A percentile compares a stretch with the other conserved stretches of the same genome.
Conservation (phyloP, 2,329 filamentous ascomycete genomes). For the Venturia pyrina region DNA sequence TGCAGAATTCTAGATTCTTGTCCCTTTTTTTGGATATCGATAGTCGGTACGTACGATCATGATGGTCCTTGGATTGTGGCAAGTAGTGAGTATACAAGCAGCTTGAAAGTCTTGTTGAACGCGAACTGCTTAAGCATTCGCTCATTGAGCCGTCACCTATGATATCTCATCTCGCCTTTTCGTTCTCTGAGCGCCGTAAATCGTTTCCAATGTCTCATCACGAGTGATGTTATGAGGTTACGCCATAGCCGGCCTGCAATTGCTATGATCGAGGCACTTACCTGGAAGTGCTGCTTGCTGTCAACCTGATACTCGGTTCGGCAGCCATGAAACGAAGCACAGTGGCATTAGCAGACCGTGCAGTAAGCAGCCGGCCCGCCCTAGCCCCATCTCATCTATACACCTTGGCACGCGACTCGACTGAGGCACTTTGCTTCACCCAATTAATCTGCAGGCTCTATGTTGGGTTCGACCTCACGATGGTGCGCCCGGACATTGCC, state of each 20-base stretch:
- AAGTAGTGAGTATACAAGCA: neutral
- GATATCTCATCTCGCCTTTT: neutral
- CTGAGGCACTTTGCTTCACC: neutral
- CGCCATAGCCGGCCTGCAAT: neutral
- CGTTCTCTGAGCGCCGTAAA: neutral
- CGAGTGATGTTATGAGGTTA: neutral
- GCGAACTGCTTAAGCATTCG: neutral
- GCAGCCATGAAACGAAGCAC: neutral
- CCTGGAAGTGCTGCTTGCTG: neutral
- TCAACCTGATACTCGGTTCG: neutral
- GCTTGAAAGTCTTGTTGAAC: neutral
- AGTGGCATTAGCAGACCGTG: neutral
- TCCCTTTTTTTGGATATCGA: no score
- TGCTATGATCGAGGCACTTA: neutral
- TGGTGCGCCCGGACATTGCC: neutral
- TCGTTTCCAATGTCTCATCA: neutral
- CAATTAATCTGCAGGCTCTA: conserved; percentile 5
- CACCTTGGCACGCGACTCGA: neutral
- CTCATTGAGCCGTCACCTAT: no score
- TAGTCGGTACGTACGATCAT: neutral
- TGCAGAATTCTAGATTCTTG: neutral
- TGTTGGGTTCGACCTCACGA: neutral
- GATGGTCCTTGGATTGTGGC: neutral
- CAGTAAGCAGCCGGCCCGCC: neutral
- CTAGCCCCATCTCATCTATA: neutral